Evolutionary conservation across 306 rosid species (phyloP), one percentile per base, ranked within the genome.

Genomic region (Phaseolus lunatus): DNA sequence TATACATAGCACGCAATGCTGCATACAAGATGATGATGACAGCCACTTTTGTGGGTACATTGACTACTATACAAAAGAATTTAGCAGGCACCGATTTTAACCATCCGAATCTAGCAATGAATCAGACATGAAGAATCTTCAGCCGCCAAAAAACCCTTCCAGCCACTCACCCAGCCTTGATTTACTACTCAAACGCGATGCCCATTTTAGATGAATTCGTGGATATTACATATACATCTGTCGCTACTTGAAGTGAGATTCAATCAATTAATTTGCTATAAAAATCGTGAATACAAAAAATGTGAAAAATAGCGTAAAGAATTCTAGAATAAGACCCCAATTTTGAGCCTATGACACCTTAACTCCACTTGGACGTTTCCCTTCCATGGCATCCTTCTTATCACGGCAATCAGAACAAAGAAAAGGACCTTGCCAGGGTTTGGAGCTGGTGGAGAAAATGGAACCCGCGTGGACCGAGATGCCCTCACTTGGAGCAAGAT

Each of bases 371-470:
- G 94, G 96, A 72, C 97, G 96, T 64, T 90, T 94, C 52, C 98
- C 98, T 86, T 94, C 98, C 98, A 94, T 94, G 10, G 98, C 98
- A 13, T 94, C 98, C 84, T 94, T 94, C 89, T 94, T 92, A 57
- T 94, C 72, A 16, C 98, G 93, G 66, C 98, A 94, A 78, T 82
- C 97, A 0, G 79, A 85, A 33, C 98, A 94, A 5, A 94, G 95
- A 80, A 94, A 94, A 50, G 98, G 98, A 14, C 98, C 98, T 71
- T 94, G 94, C 97, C 98, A 94, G 27, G 98, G 98, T 85, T 89
- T 94, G 29, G 97, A 82, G 77, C 94, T 89, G 75, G 90, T 89
- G 50, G 98, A 94, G 84, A 94, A 94, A 79, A 94, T 92, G 65
- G 93, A 87, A 45, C 98, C 96, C 3, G 97, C 97, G 44, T 94